Conservation (phyloP, 2,329 filamentous ascomycete genomes). For the Aureobasidium sp. region DNA sequence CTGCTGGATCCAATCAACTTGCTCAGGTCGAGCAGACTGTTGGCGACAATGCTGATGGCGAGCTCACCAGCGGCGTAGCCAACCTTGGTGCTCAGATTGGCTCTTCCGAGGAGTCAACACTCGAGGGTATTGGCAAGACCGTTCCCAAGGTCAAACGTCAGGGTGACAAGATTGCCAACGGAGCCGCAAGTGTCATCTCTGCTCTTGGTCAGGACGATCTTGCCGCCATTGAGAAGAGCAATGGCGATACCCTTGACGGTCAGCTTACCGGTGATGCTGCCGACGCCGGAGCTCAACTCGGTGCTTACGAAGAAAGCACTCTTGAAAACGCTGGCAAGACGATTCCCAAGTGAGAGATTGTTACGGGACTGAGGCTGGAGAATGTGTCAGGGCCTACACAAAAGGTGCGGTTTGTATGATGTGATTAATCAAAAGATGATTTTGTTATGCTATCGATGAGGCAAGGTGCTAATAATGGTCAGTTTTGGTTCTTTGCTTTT, state of each 20-base stretch:
- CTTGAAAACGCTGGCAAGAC: slow-evolving; percentile 21
- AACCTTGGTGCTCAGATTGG: slow-evolving; percentile 20
- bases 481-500: no score
- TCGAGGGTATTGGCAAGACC: slow-evolving; percentile 19
- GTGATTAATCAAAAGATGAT: neutral
- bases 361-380: neutral
- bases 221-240: slow-evolving; percentile 1
- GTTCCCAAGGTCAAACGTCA: slow-evolving; percentile 19
- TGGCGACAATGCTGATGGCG: slow-evolving; percentile 19
- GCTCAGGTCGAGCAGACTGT: slow-evolving; percentile 1
- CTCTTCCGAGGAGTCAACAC: slow-evolving; percentile 17
- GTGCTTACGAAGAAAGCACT: slow-evolving; percentile 18
- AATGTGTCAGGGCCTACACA: no score
- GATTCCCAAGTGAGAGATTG: slow-evolving; percentile 19
- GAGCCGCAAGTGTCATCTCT: slow-evolving; percentile 17
- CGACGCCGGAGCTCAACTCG: slow-evolving; percentile 19
- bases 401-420: no score
- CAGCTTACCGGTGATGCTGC: slow-evolving; percentile 19
- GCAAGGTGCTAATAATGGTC: no score
- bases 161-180: slow-evolving; percentile 24
- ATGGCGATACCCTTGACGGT: slow-evolving; percentile 19
- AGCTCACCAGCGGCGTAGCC: slow-evolving; percentile 19
- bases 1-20: neutral
- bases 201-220: slow-evolving; percentile 10
- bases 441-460: no score